Base-by-base conservation (phyloP, 2,329 filamentous ascomycete genomes). In the Monosporascus sp. region DNA sequence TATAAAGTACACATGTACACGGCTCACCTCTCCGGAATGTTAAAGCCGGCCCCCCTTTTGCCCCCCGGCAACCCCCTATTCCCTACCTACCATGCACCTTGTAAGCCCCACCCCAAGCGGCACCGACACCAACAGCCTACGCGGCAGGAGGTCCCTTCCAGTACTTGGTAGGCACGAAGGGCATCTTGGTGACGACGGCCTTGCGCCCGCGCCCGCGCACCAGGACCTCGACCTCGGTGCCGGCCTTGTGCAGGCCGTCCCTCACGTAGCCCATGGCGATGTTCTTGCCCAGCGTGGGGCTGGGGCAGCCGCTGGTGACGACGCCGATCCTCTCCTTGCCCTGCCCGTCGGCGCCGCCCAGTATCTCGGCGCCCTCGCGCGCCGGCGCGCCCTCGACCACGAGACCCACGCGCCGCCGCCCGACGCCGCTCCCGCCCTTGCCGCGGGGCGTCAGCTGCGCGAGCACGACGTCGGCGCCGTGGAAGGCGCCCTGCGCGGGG, bases 191-290 rank as follows among this genome's bases (percentile, higher is more conserved):
- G 34, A 96, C 88, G 3, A 81, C 80, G 1, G 86, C 91, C 72
- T 84, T 85, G 62, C 90, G 83, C 66, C 81, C 77, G 74, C 85
- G 89, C 20, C 90, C 91, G 50, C 92, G 78, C 2, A 96, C 86
- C 39, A 90, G 70, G 4, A 96, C 85, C 18, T 85, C 81, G 6
- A 96, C 75, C 73, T 93, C 86, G 1, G 90, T 96, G 11, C 90
- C 91, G 34, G 82, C 78, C 79, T 95, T 95, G 70, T 96, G 90
- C 68, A 86, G 73, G 0, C 90, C 90, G 57, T 89, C 84, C 71
- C 84, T 83, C 66, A 97, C 78, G 67, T 96, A 96, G 0, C 86
- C 94, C 94, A 99, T 99, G 52, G 93, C 91, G 57, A 99, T 93
- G 70, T 97, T 97, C 76, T 88, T 88, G 58, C 86, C 85, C 47